A percentile compares a stretch with the other conserved stretches of the same genome.
Conservation (phyloP, 768 basidiomycete species). For the Hebeloma cylindrosporum region DNA sequence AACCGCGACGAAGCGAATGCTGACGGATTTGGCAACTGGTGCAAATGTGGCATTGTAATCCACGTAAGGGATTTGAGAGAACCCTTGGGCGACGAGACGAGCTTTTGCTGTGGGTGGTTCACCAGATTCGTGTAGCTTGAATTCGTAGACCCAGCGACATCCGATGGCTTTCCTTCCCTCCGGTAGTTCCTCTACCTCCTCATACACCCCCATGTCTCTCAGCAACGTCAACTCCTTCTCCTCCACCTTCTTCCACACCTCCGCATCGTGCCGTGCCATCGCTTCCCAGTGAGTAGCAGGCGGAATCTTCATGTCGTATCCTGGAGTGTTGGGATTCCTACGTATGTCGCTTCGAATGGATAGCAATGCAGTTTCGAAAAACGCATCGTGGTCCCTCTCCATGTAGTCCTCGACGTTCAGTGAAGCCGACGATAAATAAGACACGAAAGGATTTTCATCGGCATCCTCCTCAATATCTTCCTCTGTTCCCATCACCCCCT, state of each 20-base stretch:
- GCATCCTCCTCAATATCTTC: neutral
- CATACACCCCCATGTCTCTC: constrained; percentile 10
- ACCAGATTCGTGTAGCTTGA: no score
- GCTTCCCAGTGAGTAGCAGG: constrained; percentile 13
- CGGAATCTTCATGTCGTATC: constrained; percentile 9
- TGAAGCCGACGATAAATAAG: constrained; percentile 3
- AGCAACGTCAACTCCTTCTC: constrained; percentile 15
- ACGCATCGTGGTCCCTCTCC: constrained; percentile 6
- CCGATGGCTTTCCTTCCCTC: constrained; percentile 14
- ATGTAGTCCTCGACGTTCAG: constrained; percentile 13
- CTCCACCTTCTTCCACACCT: constrained; percentile 9
- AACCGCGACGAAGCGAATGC: constrained; percentile 2
- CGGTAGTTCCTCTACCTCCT: constrained; percentile 8
- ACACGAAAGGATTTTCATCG: neutral
- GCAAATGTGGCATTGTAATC: constrained; percentile 12
- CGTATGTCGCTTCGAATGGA: constrained; percentile 7
- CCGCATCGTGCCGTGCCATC: constrained; percentile 6
- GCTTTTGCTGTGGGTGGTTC: constrained; percentile 5
- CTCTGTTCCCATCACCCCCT: no score
- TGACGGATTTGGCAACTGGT: constrained; percentile 8
- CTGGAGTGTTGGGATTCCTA: neutral
- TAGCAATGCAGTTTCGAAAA: constrained; percentile 4
- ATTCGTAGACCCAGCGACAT: constrained; percentile 12
- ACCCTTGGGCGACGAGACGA: constrained; percentile 12
- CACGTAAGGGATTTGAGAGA: constrained; percentile 11